Evolutionary conservation across 371 early-diverging fungal genomes (phyloP).

Genomic region (Mucor circinelloides): DNA sequence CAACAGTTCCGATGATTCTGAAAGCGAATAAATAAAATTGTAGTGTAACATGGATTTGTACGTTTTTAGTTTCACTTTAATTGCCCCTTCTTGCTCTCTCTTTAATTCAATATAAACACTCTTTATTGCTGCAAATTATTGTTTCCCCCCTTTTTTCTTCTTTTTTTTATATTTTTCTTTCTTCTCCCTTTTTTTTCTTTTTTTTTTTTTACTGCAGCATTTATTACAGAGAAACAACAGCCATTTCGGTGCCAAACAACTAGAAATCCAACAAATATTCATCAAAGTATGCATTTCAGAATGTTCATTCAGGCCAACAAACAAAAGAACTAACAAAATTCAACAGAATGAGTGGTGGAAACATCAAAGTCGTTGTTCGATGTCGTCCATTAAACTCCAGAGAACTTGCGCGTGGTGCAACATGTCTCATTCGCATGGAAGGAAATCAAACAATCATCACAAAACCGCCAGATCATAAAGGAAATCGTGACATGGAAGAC

Average conservation of each 20-base stretch:
- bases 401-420: constrained; percentile 67
- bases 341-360: constrained; percentile 45
- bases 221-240: background rate
- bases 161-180: constrained; percentile 7
- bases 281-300: background rate
- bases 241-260: background rate
- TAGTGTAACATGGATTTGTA: background rate
- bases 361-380: constrained; percentile 81
- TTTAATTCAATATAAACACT: background rate
- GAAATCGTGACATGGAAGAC: constrained; percentile 47
- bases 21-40: constrained; percentile 3
- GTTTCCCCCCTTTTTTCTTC: background rate
- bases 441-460: constrained; percentile 71
- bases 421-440: constrained; percentile 67
- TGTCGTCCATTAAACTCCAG: constrained; percentile 77
- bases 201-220: background rate
- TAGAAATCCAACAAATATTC: background rate
- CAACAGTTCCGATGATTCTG: constrained; percentile 6
- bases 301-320: background rate
- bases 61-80: constrained; percentile 1
- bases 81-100: background rate
- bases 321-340: background rate
- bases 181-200: background rate
- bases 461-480: constrained; percentile 46
- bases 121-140: background rate